phyloP scores from a whole-genome alignment of 2,329 filamentous ascomycete species.

The Alternaria sp. region DNA sequence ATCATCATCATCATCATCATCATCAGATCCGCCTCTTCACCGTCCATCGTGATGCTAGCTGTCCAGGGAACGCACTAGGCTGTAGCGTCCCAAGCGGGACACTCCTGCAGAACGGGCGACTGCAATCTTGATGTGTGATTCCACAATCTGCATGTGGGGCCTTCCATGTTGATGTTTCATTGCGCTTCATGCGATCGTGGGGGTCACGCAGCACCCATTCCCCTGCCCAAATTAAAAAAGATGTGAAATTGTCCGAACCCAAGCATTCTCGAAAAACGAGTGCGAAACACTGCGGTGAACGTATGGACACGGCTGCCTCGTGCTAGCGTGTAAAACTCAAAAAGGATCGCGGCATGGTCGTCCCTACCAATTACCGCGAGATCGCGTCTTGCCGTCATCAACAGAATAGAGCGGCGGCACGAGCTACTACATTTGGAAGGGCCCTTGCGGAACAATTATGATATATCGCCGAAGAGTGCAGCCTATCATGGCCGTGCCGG shows the following conservation, averaged over 20 bases:
- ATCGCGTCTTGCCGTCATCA: slow-evolving; percentile 18
- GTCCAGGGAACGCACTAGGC: slow-evolving; percentile 4
- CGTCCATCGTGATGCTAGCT: slow-evolving; percentile 9
- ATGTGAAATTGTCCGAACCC: slow-evolving; percentile 16
- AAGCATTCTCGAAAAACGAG: slow-evolving; percentile 5
- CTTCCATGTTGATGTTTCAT: slow-evolving; percentile 19
- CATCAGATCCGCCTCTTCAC: slow-evolving; percentile 17
- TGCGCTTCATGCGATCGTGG: slow-evolving; percentile 19
- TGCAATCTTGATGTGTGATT: slow-evolving; percentile 12
- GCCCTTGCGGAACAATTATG: slow-evolving; percentile 10
- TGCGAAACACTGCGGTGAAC: slow-evolving; percentile 11
- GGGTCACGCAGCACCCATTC: background rate
- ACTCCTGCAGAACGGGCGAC: slow-evolving; percentile 5
- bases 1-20: slow-evolving; percentile 4
- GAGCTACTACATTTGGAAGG: slow-evolving; percentile 11
- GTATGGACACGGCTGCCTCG: slow-evolving; percentile 7
- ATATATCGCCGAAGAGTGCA: slow-evolving; percentile 10
- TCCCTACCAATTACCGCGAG: slow-evolving; percentile 17
- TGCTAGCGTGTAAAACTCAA: slow-evolving; percentile 8
- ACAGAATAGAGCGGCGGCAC: slow-evolving; percentile 9
- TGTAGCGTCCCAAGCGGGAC: slow-evolving; percentile 13
- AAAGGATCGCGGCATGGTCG: slow-evolving; percentile 13
- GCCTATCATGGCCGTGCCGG: slow-evolving; percentile 14
- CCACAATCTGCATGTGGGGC: slow-evolving; percentile 14
- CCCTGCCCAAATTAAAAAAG: background rate